Base-by-base conservation (phyloP, 768 basidiomycete genomes). In the Mrakia frigida region DNA sequence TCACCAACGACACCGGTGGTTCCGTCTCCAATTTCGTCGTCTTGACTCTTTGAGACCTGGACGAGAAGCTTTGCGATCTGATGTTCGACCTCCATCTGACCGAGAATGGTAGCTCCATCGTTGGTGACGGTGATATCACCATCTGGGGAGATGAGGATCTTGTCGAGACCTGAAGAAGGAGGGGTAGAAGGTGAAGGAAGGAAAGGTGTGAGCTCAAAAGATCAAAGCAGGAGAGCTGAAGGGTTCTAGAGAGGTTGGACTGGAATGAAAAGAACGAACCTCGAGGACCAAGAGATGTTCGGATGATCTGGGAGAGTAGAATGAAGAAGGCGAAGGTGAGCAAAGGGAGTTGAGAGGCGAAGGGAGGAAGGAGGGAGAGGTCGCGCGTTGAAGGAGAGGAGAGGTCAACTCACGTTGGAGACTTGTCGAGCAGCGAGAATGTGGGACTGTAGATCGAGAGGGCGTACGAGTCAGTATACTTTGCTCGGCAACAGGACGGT, bases 121-220 rank as follows among this genome's bases (percentile, higher is more conserved):
- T 99, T 99, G 21, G 97, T 98, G 52, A 98, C 96, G 43, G 95
- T 98, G 81, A 99, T 98, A 81, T 99, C 97, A 69, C 97, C 97
- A 86, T 98, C 97, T 31, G 95, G 90, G 39, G 83, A 83, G 78
- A 85, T 84, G 76, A 85, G 80, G 80, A 85, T 84, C 81, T 85
- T 85, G 81, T 85, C 84, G 72, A 98, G 88, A 61, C 96, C 94
- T 96, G 78, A 18, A 35, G 14, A 80, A 67, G 52, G 68, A 77
- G 25, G 43, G 67, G 35, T 43, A n/a, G 25, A 59, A 68, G 65
- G 37, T 9, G 37, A 68, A 39, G 65, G 65, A 43, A 46, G 35
- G 35, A 65, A 31, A 7, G 46, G 33, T 50, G 68, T 56, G 70
- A 68, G 65, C 65, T 71, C 70, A 50, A 52, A 39, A 37, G 33